phyloP scores from a whole-genome alignment of 139 green algal species.

The Micractinium sp. region DNA sequence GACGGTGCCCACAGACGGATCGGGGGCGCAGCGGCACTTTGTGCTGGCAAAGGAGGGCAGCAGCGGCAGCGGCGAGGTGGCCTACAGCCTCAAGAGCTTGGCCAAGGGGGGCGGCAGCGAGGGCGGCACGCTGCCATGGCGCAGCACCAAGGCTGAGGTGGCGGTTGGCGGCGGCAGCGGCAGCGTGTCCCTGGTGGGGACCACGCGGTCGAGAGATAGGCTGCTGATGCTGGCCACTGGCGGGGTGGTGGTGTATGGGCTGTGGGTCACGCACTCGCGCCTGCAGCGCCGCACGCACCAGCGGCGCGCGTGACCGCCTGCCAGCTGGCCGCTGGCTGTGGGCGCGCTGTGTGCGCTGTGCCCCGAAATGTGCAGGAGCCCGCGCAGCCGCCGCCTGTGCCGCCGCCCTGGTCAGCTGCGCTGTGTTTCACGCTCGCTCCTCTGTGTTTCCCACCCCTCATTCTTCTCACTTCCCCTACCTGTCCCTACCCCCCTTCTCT shows the following conservation, averaged over 20 bases:
- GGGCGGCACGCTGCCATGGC: background rate
- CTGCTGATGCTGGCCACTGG: conserved; percentile 15
- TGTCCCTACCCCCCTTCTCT: no score
- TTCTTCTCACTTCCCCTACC: background rate
- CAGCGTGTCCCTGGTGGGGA: background rate
- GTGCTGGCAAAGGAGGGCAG: conserved; percentile 31
- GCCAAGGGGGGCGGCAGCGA: background rate
- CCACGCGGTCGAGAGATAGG: background rate
- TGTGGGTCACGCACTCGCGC: conserved; percentile 27
- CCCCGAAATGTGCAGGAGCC: background rate
- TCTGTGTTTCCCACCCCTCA: background rate
- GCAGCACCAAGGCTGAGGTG: background rate
- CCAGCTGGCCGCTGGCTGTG: background rate
- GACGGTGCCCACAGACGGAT: conserved; percentile 44
- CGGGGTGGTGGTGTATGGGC: conserved; percentile 1
- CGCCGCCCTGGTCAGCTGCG: background rate
- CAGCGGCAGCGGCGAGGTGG: background rate
- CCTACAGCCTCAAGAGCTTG: background rate
- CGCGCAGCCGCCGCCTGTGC: background rate
- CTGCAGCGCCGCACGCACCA: background rate
- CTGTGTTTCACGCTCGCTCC: background rate
- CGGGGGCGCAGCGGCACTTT: conserved; percentile 41
- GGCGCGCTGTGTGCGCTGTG: background rate
- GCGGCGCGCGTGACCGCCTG: background rate
- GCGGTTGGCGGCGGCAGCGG: background rate